These are phyloP conservation scores for Glutinoglossum americanum DNA, from an alignment of 495 filamentous ascomycete genomes.

Conservation along the genomic window DNA sequence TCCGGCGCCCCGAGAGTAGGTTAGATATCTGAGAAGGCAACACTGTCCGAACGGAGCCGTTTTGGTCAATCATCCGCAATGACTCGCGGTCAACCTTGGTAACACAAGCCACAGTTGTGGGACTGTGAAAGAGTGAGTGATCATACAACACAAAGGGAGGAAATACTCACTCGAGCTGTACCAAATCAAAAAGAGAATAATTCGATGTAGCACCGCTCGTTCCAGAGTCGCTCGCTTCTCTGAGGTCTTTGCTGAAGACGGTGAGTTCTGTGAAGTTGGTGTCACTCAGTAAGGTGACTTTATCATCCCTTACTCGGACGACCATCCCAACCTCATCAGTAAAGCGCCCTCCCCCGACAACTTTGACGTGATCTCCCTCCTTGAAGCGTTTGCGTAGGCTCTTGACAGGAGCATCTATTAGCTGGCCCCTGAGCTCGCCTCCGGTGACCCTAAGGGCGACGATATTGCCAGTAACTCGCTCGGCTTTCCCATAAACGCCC, in stretches of 20 bases:
- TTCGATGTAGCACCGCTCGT: constrained; percentile 57
- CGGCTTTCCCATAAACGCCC: constrained; percentile 65
- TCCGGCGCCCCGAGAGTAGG: constrained; percentile 54
- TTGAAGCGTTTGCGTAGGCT: constrained; percentile 83
- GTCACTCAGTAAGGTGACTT: constrained; percentile 79
- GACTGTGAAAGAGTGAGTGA: constrained; percentile 25
- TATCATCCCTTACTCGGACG: constrained; percentile 72
- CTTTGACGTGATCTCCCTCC: constrained; percentile 93
- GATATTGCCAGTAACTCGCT: constrained; percentile 77
- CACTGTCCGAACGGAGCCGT: constrained; percentile 57
- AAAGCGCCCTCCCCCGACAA: constrained; percentile 85
- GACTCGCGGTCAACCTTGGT: constrained; percentile 91
- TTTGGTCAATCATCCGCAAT: constrained; percentile 74
- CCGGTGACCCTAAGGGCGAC: constrained; percentile 74
- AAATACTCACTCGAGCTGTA: constrained; percentile 62
- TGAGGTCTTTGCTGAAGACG: constrained; percentile 91
- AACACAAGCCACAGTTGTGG: constrained; percentile 75
- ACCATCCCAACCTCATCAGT: constrained; percentile 94
- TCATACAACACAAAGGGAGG: background rate
- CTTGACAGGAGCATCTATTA: constrained; percentile 79
- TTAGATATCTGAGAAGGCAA: constrained; percentile 82
- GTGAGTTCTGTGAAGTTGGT: constrained; percentile 82
- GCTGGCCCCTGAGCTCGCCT: constrained; percentile 61
- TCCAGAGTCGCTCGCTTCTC: constrained; percentile 77
- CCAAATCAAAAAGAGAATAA: constrained; percentile 74